phyloP scores from a whole-genome alignment of 164 flowering plant genomes.

The Nelumbo lutea region DNA sequence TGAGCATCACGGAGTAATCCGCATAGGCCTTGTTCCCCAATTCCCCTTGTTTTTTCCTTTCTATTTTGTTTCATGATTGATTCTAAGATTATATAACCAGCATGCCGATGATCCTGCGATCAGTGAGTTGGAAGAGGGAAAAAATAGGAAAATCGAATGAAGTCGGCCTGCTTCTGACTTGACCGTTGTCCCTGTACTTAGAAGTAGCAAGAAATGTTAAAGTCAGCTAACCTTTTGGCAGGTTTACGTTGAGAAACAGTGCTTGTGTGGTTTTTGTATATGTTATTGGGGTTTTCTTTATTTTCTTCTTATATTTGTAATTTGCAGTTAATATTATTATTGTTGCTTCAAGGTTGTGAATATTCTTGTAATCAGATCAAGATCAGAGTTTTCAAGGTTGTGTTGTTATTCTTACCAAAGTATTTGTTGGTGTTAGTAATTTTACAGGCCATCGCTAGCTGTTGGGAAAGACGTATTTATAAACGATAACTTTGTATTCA shows the following conservation, averaged over 20 bases:
- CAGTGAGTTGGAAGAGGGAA: constrained; percentile 13
- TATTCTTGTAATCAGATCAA: constrained; percentile 49
- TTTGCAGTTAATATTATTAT: constrained; percentile 49
- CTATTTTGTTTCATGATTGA: constrained; percentile 24
- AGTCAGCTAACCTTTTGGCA: constrained; percentile 55
- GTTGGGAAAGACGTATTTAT: too few species aligned
- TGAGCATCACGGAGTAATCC: constrained; percentile 21
- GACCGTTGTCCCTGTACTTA: constrained; percentile 36
- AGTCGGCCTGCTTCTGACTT: constrained; percentile 52
- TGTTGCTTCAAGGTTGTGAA: constrained; percentile 35
- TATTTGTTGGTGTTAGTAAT: too few species aligned
- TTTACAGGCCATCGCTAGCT: too few species aligned
- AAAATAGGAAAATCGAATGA: constrained; percentile 15
- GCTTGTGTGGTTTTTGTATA: constrained; percentile 36
- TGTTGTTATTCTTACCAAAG: constrained; percentile 14
- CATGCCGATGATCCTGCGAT: constrained; percentile 32
- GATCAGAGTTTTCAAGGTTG: constrained; percentile 29
- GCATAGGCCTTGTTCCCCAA: constrained; percentile 25
- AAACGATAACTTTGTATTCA: too few species aligned
- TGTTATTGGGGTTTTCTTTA: constrained; percentile 24
- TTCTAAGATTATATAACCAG: constrained; percentile 39
- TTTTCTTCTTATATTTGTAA: constrained; percentile 34
- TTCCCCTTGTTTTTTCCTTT: constrained; percentile 1
- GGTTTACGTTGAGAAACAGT: constrained; percentile 28
- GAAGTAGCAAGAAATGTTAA: constrained; percentile 31